Base-by-base conservation (phyloP, 2,329 filamentous ascomycete genomes). In the Nannizzia gypsea region DNA sequence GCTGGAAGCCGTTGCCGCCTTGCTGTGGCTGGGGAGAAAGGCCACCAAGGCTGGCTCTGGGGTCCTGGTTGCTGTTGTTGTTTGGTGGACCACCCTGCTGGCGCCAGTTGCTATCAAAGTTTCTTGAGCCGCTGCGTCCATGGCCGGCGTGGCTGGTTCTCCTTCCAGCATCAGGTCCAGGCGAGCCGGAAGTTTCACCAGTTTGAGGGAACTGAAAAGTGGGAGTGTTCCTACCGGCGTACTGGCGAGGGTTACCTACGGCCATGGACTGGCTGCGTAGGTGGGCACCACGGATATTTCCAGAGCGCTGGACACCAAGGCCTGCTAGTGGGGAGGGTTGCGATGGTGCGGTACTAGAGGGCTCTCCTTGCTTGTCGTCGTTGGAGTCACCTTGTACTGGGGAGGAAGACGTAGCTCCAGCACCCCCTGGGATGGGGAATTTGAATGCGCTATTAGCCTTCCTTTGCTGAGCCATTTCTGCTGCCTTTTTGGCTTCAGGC, bases 71-170 rank as follows among this genome's bases (percentile, higher is more conserved):
- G 62, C 74, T 74, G 62, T 77, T 77, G 57, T 63, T 67, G 65
- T 77, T 74, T 28, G 68, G 68, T 61, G 78, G 77, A 59, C 71
- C 68, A 64, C 82, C 82, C 66, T 88, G 91, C 69, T 90, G 95
- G 68, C 93, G 88, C 93, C 93, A 99, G 76, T 99, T 99, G 68
- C 91, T 86, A 66, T 99, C 93, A 70, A 97, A 97, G 76, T 97
- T 99, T 64, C 93, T 85, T 24, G 93, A 99, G 9, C 83, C 83
- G 34, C 86, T 87, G 63, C 93, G 84, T 64, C 83, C 86, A 72
- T 99, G 93, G 60, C 89, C 87, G 46, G 73, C 68, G 65, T 83
- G 81, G 22, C 63, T 62, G 20, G 34, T 6, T 11, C 63, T 62
- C 28, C 63, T 55, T 13, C 76, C 70, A 64, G 77, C 74, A 63